These are phyloP conservation scores for Tremella mesenterica DNA, from an alignment of 768 basidiomycete species.

Conservation along the genomic window DNA sequence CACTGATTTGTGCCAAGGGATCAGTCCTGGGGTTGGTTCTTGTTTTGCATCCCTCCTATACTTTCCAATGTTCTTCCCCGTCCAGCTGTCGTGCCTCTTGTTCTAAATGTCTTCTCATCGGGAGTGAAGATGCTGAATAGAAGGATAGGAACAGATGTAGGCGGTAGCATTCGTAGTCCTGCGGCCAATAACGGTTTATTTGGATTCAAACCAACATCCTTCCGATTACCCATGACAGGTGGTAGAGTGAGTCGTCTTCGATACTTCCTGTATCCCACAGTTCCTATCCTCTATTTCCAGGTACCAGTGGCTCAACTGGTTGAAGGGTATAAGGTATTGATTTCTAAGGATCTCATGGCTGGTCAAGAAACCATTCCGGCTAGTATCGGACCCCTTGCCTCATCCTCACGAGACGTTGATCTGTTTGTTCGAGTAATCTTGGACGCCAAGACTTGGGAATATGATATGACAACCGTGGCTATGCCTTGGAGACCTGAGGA, in stretches of 20 bases:
- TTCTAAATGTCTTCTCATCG: no score
- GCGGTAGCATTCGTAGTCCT: conserved; percentile 20
- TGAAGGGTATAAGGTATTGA: not conserved
- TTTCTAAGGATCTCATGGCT: not conserved
- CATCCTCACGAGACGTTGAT: conserved; percentile 50
- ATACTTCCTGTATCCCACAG: not conserved
- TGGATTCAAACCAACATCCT: conserved; percentile 24
- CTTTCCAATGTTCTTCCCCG: no score
- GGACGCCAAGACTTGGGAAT: conserved; percentile 32
- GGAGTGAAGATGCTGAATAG: no score
- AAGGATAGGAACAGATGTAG: conserved; percentile 2
- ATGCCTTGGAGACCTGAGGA: not conserved
- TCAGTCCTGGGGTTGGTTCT: conserved; percentile 20
- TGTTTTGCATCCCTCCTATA: no score
- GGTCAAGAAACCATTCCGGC: conserved; percentile 7
- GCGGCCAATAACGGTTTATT: conserved; percentile 16
- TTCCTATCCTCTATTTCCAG: not conserved
- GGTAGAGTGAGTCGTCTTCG: conserved; percentile 7
- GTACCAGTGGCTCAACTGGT: not conserved
- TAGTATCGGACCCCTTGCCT: conserved; percentile 50
- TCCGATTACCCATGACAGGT: conserved; percentile 15
- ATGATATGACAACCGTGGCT: not conserved
- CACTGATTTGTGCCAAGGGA: conserved; percentile 11
- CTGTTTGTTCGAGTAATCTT: conserved; percentile 53
- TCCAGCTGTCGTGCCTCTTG: no score